Evolutionary conservation across 2,329 filamentous ascomycete species (phyloP), one percentile per base, ranked within the genome.

Genomic region (Colletotrichum noveboracense): DNA sequence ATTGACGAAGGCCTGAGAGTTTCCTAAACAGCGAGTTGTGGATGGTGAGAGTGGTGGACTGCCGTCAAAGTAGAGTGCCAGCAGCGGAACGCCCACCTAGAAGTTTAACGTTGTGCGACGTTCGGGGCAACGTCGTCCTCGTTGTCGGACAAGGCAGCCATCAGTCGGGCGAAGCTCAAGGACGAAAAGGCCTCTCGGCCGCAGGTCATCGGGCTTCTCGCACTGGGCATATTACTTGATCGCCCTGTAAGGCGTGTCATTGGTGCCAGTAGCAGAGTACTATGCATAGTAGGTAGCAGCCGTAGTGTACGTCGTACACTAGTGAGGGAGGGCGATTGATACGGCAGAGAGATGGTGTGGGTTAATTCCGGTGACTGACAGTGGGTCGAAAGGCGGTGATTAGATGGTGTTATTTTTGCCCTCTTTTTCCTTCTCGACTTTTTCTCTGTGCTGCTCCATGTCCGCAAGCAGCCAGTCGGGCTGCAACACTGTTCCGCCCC

Each of bases 381-480:
- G 32, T 24, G 24, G 24, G 24, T 38, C 60, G 67, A 38, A 56
- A 38, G 38, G 24, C 56, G 38, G 48, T 30, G 71, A 43, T 43
- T 48, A 67, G 34, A 28, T 61, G 58, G 28, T n/a, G 58, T 28
- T 61, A 52, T 61, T 32, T 6, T 26, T 32, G 28, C 36, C 48
- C 32, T 58, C 34, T 74, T 61, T 62, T 24, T 66, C 34, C 72
- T 75, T 66, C 67, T 64, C 66, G 55, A 66, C 48, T 61, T 62
- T 65, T 52, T 71, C 61, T 56, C 36, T 21, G 13, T n/a, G 26
- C 24, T 66, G 62, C 61, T 64, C 62, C 69, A 60, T 64, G 16
- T n/a, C 56, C 9, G 13, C n/a, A 34, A 75, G 30, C 64, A 68
- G 32, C 73, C 69, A 73, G 73, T 75, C 73, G 73, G 73, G 28